Evolutionary conservation across 345 rosid species (phyloP).

Genomic region (Nephelium lappaceum): DNA sequence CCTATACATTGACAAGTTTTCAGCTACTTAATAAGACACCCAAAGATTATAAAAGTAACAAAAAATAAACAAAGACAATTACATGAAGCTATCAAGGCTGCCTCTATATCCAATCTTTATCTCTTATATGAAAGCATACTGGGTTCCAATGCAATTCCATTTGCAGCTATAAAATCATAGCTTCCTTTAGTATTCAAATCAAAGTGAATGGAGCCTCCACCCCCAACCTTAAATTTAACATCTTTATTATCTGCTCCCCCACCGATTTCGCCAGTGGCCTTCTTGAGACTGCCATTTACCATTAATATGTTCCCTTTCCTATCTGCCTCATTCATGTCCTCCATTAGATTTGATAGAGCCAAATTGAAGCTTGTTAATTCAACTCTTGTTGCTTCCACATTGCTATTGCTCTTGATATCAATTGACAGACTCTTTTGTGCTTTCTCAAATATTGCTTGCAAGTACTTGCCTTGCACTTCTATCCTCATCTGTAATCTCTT

Average conservation of each 20-base stretch:
- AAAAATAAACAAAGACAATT: too few relatives aligned
- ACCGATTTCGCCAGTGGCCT: slow-evolving; percentile 18
- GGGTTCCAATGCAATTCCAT: slow-evolving; percentile 46
- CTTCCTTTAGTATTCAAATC: slow-evolving; percentile 60
- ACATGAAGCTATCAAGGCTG: not conserved
- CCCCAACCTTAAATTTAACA: slow-evolving; percentile 33
- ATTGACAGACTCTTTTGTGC: slow-evolving; percentile 62
- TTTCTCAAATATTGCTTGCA: slow-evolving; percentile 70
- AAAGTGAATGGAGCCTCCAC: slow-evolving; percentile 40
- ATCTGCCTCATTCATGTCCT: slow-evolving; percentile 32
- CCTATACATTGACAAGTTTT: not conserved
- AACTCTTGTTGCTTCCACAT: slow-evolving; percentile 33
- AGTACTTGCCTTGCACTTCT: slow-evolving; percentile 85
- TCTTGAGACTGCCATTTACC: slow-evolving; percentile 6
- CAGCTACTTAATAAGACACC: too few relatives aligned
- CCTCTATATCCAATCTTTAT: not conserved
- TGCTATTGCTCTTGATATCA: slow-evolving; percentile 25
- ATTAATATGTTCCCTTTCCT: slow-evolving; percentile 24
- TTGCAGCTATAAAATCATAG: slow-evolving; percentile 44
- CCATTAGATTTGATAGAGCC: slow-evolving; percentile 46
- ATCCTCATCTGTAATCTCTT: slow-evolving; percentile 78
- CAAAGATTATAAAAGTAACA: too few relatives aligned
- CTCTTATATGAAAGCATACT: slow-evolving; percentile 37
- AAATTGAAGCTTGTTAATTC: slow-evolving; percentile 49
- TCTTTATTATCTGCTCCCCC: slow-evolving; percentile 29